These are phyloP conservation scores for Macadamia tetraphylla DNA, from an alignment of 164 flowering plant genomes.

Conservation along the genomic window DNA sequence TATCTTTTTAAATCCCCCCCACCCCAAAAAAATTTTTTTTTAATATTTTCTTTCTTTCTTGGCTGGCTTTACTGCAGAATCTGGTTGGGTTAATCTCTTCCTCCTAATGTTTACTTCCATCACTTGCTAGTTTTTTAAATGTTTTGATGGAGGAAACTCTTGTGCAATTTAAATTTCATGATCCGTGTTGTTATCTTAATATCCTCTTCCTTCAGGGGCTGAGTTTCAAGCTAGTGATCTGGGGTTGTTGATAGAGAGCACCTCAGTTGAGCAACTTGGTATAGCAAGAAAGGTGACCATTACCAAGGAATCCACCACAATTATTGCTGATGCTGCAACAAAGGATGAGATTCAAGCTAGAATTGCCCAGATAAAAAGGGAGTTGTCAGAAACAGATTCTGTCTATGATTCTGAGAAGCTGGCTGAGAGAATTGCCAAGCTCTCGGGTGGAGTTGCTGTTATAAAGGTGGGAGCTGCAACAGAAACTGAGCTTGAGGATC, in stretches of 20 bases:
- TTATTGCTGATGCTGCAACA: slow-evolving; percentile 94
- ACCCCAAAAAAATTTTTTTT: too few relatives aligned
- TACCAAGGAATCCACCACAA: slow-evolving; percentile 82
- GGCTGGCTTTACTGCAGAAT: too few relatives aligned
- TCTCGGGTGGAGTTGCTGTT: slow-evolving; percentile 98
- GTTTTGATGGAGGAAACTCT: too few relatives aligned
- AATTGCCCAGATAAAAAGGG: slow-evolving; percentile 85
- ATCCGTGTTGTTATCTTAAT: neutral
- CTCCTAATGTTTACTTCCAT: too few relatives aligned
- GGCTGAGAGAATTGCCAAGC: slow-evolving; percentile 93
- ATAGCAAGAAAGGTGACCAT: slow-evolving; percentile 84
- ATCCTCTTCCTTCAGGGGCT: slow-evolving; percentile 50
- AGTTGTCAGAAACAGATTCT: slow-evolving; percentile 84
- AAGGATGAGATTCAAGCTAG: slow-evolving; percentile 96
- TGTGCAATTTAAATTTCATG: too few relatives aligned
- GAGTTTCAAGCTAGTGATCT: slow-evolving; percentile 88
- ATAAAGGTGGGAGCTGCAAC: slow-evolving; percentile 98
- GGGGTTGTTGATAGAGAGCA: slow-evolving; percentile 72
- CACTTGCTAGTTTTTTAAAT: too few relatives aligned
- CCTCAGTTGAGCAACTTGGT: slow-evolving; percentile 87
- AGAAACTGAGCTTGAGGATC: slow-evolving; percentile 96
- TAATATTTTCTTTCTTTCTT: too few relatives aligned
- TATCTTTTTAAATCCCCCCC: too few relatives aligned
- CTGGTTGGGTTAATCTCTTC: too few relatives aligned
- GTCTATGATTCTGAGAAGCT: slow-evolving; percentile 89